These are phyloP conservation scores for Globisporangium perplexum DNA, from an alignment of 352 stramenopile genomes.

Conservation along the genomic window DNA sequence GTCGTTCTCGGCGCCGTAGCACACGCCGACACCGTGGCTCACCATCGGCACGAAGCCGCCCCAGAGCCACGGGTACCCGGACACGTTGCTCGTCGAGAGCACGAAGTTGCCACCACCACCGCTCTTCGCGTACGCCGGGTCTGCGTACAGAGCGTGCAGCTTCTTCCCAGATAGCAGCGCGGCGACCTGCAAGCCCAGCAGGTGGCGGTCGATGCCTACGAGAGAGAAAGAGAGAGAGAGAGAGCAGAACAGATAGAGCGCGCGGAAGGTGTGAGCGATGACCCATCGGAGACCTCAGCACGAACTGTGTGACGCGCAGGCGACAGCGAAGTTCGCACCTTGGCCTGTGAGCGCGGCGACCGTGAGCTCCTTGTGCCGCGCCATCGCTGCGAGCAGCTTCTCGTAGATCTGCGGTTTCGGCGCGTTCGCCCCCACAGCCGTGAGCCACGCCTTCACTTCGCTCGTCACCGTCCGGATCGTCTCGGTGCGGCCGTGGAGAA, in stretches of 20 bases:
- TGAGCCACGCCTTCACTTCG: conserved; percentile 77
- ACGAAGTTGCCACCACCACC: conserved; percentile 88
- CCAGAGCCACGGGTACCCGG: conserved; percentile 93
- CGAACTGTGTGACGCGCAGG: not conserved
- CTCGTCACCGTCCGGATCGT: conserved; percentile 74
- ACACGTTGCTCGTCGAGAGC: conserved; percentile 94
- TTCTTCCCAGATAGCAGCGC: conserved; percentile 64
- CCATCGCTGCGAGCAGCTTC: conserved; percentile 75
- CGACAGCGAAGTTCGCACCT: conserved; percentile 14
- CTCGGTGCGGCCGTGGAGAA: conserved; percentile 91
- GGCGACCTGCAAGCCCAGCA: conserved; percentile 89
- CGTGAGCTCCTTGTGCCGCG: conserved; percentile 85
- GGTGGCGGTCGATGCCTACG: conserved; percentile 84
- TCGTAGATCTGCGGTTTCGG: conserved; percentile 29
- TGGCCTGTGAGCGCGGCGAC: conserved; percentile 54
- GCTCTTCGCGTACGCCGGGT: conserved; percentile 75
- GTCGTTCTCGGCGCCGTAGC: conserved; percentile 90
- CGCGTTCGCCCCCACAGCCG: conserved; percentile 41
- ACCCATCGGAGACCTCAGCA: no score
- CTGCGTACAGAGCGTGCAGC: conserved; percentile 73
- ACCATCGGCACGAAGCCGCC: conserved; percentile 91
- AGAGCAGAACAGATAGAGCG: not conserved
- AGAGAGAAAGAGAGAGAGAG: not conserved
- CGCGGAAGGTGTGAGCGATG: no score
- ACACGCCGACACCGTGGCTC: conserved; percentile 90